phyloP scores from a whole-genome alignment of 169 alveolate genomes.

The Plasmodium chabaudi region DNA sequence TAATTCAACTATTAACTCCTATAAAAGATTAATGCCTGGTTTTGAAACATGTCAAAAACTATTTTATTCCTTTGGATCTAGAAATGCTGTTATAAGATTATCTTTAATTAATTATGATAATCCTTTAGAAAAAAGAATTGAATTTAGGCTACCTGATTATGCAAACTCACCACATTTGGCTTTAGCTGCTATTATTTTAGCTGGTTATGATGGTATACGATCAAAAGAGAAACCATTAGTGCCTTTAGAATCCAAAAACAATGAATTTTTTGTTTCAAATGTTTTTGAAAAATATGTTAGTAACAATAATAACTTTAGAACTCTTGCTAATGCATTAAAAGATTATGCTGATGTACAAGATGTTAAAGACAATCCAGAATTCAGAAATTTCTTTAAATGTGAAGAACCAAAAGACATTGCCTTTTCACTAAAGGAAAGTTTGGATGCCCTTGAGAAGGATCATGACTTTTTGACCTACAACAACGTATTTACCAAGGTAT shows the following conservation, averaged over 20 bases:
- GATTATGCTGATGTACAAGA: constrained; percentile 23
- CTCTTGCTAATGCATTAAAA: constrained; percentile 32
- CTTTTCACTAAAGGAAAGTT: constrained; percentile 53
- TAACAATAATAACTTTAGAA: constrained; percentile 15
- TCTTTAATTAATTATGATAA: constrained; percentile 76
- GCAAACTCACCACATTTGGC: constrained; percentile 85
- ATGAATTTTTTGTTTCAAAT: constrained; percentile 36
- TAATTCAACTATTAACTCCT: constrained; percentile 85
- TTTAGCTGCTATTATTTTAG: constrained; percentile 86
- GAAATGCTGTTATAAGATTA: constrained; percentile 88
- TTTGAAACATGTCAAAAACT: constrained; percentile 85
- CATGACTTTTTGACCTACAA: constrained; percentile 52
- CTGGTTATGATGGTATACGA: constrained; percentile 88
- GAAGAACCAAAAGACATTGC: constrained; percentile 50
- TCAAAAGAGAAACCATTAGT: constrained; percentile 68
- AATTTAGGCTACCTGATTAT: constrained; percentile 87
- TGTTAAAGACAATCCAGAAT: constrained; percentile 20
- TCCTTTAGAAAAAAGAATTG: constrained; percentile 82
- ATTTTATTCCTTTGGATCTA: constrained; percentile 84
- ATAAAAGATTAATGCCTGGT: constrained; percentile 87
- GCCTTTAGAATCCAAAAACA: constrained; percentile 51
- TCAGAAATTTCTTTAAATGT: constrained; percentile 34
- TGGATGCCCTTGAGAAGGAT: constrained; percentile 69
- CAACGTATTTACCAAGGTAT: constrained; percentile 42
- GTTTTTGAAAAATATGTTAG: constrained; percentile 39